Evolutionary conservation across 2,329 filamentous ascomycete genomes (phyloP), one percentile per base, ranked within the genome.

Genomic region (Paracoccidioides brasiliensis): DNA sequence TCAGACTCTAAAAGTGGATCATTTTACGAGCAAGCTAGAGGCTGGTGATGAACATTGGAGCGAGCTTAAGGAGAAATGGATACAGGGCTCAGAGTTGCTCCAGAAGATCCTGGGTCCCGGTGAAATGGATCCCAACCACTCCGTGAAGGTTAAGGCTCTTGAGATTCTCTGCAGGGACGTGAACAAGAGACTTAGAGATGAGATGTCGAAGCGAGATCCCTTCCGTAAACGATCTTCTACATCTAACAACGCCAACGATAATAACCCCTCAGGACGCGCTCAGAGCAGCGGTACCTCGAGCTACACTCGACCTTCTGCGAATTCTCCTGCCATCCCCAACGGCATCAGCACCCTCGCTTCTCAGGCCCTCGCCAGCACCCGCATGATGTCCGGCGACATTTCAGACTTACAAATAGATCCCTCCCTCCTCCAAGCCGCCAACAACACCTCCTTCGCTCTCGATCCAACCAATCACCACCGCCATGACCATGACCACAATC

Each of bases 141-240:
- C 70, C 28, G 69, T 74, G 48, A 86, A 83, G 66, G 66, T 80
- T 38, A 83, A 80, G 60, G 85, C 85, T 1, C 68, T 90, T 49
- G 85, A 90, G 58, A 76, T 86, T 0, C 71, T 93, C 3, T 85
- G 85, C 53, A 78, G 83, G 53, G 87, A 91, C 69, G 84, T 88
- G 15, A 84, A 88, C 78, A 90, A 90, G 70, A 78, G 88, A 50
- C 76, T 86, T 54, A 80, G 84, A 40, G 84, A 88, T 62, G 83
- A 87, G 60, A 79, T 80, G 57, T 75, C 74, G 0, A 81, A 80
- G 60, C 75, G 77, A 55, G 74, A 82, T 62, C 71, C 76, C 2
- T 72, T 72, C 12, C 73, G 73, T 59, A 72, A 66, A 69, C 66
- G 64, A 66, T 64, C 68, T 6, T 55, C 58, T 33, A 63, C 68